These are phyloP conservation scores for Cyathus olla DNA, from an alignment of 1,284 basidiomycete genomes.

Conservation along the genomic window DNA sequence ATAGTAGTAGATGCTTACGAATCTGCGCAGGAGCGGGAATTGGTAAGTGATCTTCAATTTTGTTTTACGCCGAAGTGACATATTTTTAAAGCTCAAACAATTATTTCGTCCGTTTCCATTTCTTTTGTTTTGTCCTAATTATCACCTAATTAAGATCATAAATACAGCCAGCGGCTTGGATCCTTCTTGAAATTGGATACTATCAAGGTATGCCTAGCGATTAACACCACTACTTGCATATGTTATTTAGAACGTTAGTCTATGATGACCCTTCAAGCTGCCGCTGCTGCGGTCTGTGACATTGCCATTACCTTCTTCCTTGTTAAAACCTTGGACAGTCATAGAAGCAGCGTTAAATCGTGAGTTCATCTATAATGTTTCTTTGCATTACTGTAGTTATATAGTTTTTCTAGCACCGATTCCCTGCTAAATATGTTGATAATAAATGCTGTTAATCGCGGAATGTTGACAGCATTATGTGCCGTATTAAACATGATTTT, in stretches of 20 bases:
- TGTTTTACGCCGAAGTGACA: not conserved
- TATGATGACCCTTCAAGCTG: constrained; percentile 22
- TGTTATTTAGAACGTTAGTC: not conserved
- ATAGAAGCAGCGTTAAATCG: constrained; percentile 17
- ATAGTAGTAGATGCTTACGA: not conserved
- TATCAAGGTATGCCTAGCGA: not conserved
- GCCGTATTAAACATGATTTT: constrained; percentile 18
- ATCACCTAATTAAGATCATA: no score
- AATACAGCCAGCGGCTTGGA: not conserved
- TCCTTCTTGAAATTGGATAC: not conserved
- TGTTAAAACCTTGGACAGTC: constrained; percentile 15
- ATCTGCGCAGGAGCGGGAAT: constrained; percentile 10
- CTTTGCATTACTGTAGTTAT: not conserved
- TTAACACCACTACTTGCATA: no score
- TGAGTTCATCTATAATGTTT: constrained; percentile 5
- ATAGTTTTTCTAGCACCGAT: constrained; percentile 16
- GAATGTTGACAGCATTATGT: constrained; percentile 18
- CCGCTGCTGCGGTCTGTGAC: constrained; percentile 21
- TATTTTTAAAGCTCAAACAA: constrained; percentile 2
- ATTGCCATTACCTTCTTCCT: constrained; percentile 23
- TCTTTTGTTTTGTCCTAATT: no score
- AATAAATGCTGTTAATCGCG: constrained; percentile 25
- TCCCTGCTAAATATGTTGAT: constrained; percentile 21
- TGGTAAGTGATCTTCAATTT: constrained; percentile 3
- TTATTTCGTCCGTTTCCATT: no score